Conservation (phyloP, 148 eudicot species). For the Fagopyrum homotropicum region DNA sequence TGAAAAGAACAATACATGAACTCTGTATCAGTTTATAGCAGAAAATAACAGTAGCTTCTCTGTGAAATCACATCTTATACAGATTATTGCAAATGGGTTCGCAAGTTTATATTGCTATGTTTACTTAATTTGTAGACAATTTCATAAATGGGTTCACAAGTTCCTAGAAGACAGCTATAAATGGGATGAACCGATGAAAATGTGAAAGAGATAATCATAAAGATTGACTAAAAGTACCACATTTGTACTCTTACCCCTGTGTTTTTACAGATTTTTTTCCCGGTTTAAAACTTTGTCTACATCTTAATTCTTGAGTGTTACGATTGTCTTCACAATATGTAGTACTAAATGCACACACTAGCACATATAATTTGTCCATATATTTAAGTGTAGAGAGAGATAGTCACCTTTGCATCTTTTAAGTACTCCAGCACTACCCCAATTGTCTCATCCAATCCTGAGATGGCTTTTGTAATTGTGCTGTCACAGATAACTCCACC, state of each 20-base stretch:
- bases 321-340: background rate
- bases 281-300: background rate
- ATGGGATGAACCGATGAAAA: background rate
- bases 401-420: slow-evolving; percentile 78
- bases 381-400: slow-evolving; percentile 5
- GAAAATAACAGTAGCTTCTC: background rate
- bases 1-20: no score
- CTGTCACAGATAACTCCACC: slow-evolving; percentile 48
- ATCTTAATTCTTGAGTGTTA: background rate
- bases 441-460: slow-evolving; percentile 76
- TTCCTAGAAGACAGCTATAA: background rate
- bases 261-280: background rate
- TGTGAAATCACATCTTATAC: no score
- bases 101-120: no score
- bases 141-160: background rate
- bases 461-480: slow-evolving; percentile 54
- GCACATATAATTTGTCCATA: background rate
- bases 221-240: no score
- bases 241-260: no score
- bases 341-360: background rate
- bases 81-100: no score
- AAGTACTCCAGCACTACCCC: slow-evolving; percentile 73
- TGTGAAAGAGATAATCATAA: background rate
- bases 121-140: no score
- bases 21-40: background rate